These are phyloP conservation scores for Ceratocystis eucalypticola DNA, from an alignment of 2,329 filamentous ascomycete species.

Conservation along the genomic window DNA sequence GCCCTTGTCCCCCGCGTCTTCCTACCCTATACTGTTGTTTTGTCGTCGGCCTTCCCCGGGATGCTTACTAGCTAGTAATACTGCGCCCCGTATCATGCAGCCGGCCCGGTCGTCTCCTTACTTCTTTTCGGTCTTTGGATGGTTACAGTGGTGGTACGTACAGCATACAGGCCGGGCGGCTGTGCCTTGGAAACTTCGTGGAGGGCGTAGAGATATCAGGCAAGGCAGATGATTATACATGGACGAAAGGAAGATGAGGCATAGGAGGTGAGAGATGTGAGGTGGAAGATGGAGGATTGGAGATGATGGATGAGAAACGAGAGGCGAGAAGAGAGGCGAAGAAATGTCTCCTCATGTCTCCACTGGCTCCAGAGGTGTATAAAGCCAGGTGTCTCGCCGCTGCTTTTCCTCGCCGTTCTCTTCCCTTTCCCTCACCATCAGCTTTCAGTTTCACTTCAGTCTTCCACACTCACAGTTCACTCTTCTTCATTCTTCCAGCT, in stretches of 20 bases:
- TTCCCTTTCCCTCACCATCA: conserved; percentile 4
- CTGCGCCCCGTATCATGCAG: background rate
- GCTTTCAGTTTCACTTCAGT: conserved; percentile 9
- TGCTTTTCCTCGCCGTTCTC: background rate
- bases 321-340: too few relatives aligned
- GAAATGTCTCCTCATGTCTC: too few relatives aligned
- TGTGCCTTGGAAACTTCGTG: background rate
- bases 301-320: too few relatives aligned
- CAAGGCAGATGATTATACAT: background rate
- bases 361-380: background rate
- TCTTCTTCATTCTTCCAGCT: background rate
- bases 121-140: background rate
- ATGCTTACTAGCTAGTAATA: background rate
- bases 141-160: background rate
- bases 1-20: too few relatives aligned
- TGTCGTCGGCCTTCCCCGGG: background rate
- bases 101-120: background rate
- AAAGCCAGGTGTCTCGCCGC: background rate
- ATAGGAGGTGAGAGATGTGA: background rate
- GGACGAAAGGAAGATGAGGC: background rate
- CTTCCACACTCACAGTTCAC: conserved; percentile 16
- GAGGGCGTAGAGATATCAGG: background rate
- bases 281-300: background rate
- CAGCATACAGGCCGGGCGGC: background rate
- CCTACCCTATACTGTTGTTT: background rate